Evolutionary conservation across 306 rosid species (phyloP), one percentile per base, ranked within the genome.

Genomic region (Rubus parviflorus): DNA sequence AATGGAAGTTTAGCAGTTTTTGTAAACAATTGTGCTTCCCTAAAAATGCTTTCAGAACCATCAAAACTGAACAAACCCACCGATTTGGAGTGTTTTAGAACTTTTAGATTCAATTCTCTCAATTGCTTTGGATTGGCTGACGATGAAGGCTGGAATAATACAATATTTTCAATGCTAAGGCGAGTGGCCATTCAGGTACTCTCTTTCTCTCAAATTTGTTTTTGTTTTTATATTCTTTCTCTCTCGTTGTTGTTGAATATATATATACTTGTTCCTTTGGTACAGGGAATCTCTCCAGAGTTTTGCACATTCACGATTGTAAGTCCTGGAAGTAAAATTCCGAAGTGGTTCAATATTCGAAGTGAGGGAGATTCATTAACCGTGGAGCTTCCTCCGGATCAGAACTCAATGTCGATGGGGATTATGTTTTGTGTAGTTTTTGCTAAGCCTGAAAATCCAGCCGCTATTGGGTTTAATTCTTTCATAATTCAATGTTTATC

Each of bases 121-220:
- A 78, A 78, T 53, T 79, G 77, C 72, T n/a, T 35, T 16, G 61
- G 65, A 23, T 49, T 71, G 72, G 77, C 23, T 22, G 23, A 48
- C 30, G 37, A 62, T 64, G 63, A 61, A 72, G 56, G 4, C 5
- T n/a, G 35, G 11, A 66, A 49, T 72, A 72, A 38, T 63, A 8
- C 17, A 57, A 22, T 62, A 14, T 4, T 14, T 16, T 38, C 77
- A 0, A 46, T 8, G 77, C 9, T 78, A 45, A 3, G 62, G 15
- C 16, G 4, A 38, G 13, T 5, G 0, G 5, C 37, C 10, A 1
- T 35, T 6, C 1, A 7, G 65, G 47, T 73, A 19, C 4, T 3
- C 6, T 20, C 48, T 41, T 19, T 47, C 46, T 42, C n/a, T n/a
- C n/a, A n/a, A n/a, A n/a, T n/a, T n/a, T n/a, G n/a, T n/a, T n/a